phyloP scores from a whole-genome alignment of 2,329 filamentous ascomycete species.

The Trichophaea hybrida region DNA sequence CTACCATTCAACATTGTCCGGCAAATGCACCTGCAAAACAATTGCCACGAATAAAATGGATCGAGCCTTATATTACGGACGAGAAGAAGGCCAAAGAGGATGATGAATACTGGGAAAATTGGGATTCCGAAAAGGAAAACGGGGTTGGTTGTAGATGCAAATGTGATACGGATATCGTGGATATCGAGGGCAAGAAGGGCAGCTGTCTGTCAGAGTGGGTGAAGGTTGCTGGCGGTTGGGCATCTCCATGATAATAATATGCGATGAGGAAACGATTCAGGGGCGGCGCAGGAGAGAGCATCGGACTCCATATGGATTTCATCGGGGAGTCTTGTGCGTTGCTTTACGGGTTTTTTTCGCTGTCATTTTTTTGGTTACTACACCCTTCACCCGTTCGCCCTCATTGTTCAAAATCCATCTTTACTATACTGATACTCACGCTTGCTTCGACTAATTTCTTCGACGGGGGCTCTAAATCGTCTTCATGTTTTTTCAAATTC shows the following conservation, averaged over 20 bases:
- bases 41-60: conserved; percentile 54
- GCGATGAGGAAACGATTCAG: background rate
- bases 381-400: background rate
- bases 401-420: background rate
- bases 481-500: background rate
- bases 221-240: conserved; percentile 89
- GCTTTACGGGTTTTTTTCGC: conserved; percentile 8
- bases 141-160: conserved; percentile 92
- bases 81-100: conserved; percentile 78
- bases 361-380: conserved; percentile 10
- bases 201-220: conserved; percentile 95
- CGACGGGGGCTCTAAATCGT: background rate
- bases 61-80: conserved; percentile 57
- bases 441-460: conserved; percentile 10
- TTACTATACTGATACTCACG: background rate
- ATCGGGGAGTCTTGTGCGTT: conserved; percentile 17
- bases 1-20: conserved; percentile 95
- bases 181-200: conserved; percentile 94
- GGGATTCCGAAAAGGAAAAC: conserved; percentile 80
- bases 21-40: conserved; percentile 86
- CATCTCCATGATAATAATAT: conserved; percentile 3
- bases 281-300: background rate
- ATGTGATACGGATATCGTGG: conserved; percentile 93
- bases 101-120: conserved; percentile 88
- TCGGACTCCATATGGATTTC: conserved; percentile 14